Percentiles rank a stretch among this genome's conserved stretches.
phyloP scores from a whole-genome alignment of 495 filamentous ascomycete species.

The Daldinia childiae region DNA sequence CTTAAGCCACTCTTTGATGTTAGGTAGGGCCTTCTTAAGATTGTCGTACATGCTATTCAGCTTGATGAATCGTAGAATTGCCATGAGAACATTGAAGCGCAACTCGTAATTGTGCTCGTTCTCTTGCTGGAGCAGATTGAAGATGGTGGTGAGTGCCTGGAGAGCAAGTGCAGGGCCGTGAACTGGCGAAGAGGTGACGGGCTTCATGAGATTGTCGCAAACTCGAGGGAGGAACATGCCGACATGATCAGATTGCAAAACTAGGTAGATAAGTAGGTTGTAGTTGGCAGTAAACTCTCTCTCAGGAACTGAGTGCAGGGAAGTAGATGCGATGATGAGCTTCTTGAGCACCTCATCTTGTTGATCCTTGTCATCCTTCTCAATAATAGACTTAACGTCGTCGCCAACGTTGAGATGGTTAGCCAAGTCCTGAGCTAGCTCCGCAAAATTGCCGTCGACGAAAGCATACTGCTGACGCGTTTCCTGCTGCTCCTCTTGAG shows the following conservation, averaged over 20 bases:
- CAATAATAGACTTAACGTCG: conserved; percentile 77
- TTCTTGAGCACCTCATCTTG: conserved; percentile 89
- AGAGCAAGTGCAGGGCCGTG: conserved; percentile 87
- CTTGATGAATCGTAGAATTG: conserved; percentile 82
- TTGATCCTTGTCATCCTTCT: conserved; percentile 71
- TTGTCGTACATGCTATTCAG: conserved; percentile 77
- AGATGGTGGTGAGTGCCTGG: conserved; percentile 89
- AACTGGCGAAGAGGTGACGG: conserved; percentile 82
- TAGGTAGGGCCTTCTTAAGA: conserved; percentile 79
- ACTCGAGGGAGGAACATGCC: conserved; percentile 86
- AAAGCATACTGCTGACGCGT: conserved; percentile 62
- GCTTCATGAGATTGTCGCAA: conserved; percentile 86
- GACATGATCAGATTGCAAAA: conserved; percentile 81
- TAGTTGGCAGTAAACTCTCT: conserved; percentile 95
- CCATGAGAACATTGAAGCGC: conserved; percentile 88
- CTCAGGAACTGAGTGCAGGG: conserved; percentile 84
- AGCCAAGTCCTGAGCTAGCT: conserved; percentile 89
- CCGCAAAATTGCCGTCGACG: conserved; percentile 89
- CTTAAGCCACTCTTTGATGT: conserved; percentile 80
- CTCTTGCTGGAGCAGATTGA: conserved; percentile 84
- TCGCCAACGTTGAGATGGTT: conserved; percentile 76
- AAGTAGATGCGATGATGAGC: conserved; percentile 76
- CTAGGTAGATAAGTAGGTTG: conserved; percentile 93
- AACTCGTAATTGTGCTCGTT: conserved; percentile 78
- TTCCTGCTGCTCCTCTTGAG: conserved; percentile 16